Conservation (phyloP, 257 asterid genomes). For the Solanum dulcamara region DNA sequence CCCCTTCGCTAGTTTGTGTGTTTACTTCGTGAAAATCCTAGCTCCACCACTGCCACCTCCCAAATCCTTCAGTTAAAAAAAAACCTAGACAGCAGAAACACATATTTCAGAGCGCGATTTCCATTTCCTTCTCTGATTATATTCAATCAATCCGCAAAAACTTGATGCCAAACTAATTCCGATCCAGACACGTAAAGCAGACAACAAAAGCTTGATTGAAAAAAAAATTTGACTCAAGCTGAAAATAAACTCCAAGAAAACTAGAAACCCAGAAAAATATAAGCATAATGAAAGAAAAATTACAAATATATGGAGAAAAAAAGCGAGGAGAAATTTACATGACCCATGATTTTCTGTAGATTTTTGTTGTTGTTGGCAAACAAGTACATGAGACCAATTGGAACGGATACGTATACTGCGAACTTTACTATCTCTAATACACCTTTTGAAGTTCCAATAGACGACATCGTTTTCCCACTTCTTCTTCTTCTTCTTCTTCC, state of each 20-base stretch:
- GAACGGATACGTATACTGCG: constrained; percentile 67
- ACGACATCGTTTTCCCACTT: constrained; percentile 47
- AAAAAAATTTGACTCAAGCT: neutral
- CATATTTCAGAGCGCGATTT: neutral
- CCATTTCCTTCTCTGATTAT: neutral
- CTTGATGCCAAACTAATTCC: neutral
- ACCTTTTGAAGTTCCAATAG: constrained; percentile 84
- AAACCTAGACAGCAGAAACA: neutral
- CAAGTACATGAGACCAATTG: constrained; percentile 85
- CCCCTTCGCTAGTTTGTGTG: too few relatives aligned
- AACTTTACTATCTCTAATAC: constrained; percentile 81
- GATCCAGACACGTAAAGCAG: neutral
- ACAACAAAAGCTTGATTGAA: neutral
- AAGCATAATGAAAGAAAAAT: neutral
- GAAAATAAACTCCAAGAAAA: neutral
- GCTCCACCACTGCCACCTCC: neutral
- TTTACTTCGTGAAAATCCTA: too few relatives aligned
- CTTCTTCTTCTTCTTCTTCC: neutral
- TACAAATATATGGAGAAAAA: neutral
- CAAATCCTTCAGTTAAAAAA: neutral
- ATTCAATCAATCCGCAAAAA: neutral
- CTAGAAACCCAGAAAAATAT: neutral
- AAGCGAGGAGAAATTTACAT: constrained; percentile 22
- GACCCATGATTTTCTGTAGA: constrained; percentile 77
- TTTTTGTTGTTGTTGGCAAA: constrained; percentile 64